Evolutionary conservation across 306 rosid species (phyloP).

Genomic region (Betula pendula): DNA sequence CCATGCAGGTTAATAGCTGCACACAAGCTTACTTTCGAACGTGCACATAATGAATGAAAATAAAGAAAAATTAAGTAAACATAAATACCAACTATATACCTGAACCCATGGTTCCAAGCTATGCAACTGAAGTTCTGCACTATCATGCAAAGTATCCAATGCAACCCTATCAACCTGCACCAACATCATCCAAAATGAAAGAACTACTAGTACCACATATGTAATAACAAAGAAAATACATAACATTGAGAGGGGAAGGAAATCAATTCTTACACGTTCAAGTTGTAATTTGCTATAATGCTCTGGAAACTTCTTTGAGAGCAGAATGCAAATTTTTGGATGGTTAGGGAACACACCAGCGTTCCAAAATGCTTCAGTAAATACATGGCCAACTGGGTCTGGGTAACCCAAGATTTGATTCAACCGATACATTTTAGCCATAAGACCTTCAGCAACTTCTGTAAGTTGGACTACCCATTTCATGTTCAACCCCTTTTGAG

Average conservation of each 20-base stretch:
- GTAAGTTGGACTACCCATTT: constrained; percentile 92
- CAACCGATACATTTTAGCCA: constrained; percentile 96
- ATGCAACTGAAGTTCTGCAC: constrained; percentile 89
- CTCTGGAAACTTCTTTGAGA: constrained; percentile 96
- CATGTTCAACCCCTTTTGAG: constrained; percentile 77
- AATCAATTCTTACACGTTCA: constrained; percentile 81
- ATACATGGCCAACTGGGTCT: constrained; percentile 73
- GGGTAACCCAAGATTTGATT: constrained; percentile 97
- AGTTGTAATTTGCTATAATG: constrained; percentile 93
- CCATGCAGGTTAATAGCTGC: background rate
- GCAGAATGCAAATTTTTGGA: constrained; percentile 76
- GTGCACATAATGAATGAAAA: constrained; percentile 9
- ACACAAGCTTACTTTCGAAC: background rate
- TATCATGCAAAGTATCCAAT: constrained; percentile 85
- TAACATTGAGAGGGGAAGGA: constrained; percentile 17
- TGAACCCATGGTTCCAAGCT: constrained; percentile 97
- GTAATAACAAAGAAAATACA: constrained; percentile 31
- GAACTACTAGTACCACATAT: constrained; percentile 21
- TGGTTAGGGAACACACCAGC: constrained; percentile 84
- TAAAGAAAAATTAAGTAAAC: constrained; percentile 5
- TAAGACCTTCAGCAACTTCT: constrained; percentile 93
- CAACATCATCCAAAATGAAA: constrained; percentile 33
- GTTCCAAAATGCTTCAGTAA: constrained; percentile 93
- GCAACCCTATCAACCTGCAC: constrained; percentile 90
- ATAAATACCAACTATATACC: constrained; percentile 47